Conservation (phyloP, 192 early-diverging fungal genomes). For the Entomortierella chlamydospora region DNA sequence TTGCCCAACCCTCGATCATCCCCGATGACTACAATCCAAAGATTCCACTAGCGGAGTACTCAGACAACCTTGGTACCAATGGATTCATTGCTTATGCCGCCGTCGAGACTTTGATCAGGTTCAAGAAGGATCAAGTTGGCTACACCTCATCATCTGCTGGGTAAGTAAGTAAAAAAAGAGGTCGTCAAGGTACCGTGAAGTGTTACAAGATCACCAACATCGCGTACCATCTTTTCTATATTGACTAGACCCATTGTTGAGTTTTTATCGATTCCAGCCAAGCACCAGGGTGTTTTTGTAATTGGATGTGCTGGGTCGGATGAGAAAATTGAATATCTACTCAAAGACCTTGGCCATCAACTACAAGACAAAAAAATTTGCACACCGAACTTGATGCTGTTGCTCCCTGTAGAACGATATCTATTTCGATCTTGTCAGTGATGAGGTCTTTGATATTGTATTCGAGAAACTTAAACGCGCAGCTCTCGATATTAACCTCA, state of each 20-base stretch:
- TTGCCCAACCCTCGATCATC: conserved; percentile 46
- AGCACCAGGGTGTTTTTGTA: conserved; percentile 80
- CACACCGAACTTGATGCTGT: background rate
- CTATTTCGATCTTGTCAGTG: conserved; percentile 87
- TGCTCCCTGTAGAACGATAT: conserved; percentile 65
- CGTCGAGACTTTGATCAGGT: conserved; percentile 70
- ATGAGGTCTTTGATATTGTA: conserved; percentile 29
- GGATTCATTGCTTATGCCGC: conserved; percentile 51
- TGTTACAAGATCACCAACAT: too few species aligned
- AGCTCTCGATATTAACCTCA: background rate
- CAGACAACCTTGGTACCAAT: conserved; percentile 84
- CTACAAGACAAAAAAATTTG: conserved; percentile 75
- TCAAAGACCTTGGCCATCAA: conserved; percentile 82
- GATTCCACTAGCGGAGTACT: conserved; percentile 66
- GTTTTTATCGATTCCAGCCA: conserved; percentile 80
- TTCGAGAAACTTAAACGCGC: conserved; percentile 34
- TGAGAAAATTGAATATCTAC: conserved; percentile 87
- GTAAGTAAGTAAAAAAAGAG: conserved; percentile 22
- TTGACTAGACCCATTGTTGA: conserved; percentile 73
- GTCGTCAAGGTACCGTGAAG: background rate
- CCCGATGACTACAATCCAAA: conserved; percentile 56
- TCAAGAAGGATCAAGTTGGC: conserved; percentile 82
- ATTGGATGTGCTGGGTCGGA: conserved; percentile 87
- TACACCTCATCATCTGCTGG: conserved; percentile 86
- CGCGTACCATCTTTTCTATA: too few species aligned